Percentiles rank a stretch among this genome's conserved stretches.
phyloP scores from a whole-genome alignment of 1,139 yeast species.

The Taphrina pruni region DNA sequence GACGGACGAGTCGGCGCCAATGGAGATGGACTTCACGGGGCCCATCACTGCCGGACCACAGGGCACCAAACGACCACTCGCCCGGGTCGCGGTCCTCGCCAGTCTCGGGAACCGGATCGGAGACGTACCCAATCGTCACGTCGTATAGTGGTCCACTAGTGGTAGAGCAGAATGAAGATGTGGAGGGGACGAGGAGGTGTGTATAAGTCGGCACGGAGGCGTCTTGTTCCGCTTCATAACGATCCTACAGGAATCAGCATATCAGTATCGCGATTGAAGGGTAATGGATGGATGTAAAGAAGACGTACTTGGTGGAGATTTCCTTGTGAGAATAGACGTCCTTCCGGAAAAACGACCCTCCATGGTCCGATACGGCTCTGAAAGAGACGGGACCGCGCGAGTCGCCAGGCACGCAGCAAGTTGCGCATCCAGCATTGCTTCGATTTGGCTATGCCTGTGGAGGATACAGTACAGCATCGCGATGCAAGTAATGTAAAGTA shows the following conservation, averaged over 20 bases:
- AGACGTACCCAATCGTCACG: slow-evolving; percentile 8
- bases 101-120: background rate
- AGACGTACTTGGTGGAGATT: background rate
- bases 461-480: background rate
- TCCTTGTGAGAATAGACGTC: background rate
- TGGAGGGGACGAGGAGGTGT: slow-evolving; percentile 11
- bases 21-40: background rate
- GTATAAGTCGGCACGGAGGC: slow-evolving; percentile 1
- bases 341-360: slow-evolving; percentile 17
- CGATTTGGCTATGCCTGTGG: background rate
- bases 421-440: background rate
- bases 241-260: slow-evolving; percentile 1
- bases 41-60: slow-evolving; percentile 1
- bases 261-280: background rate
- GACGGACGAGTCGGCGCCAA: background rate
- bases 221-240: slow-evolving; percentile 17
- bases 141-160: background rate
- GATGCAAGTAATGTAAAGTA: background rate
- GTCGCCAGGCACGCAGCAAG: slow-evolving; percentile 4
- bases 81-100: slow-evolving; percentile 8
- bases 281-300: background rate
- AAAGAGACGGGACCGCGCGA: background rate
- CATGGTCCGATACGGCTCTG: background rate
- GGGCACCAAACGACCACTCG: background rate
- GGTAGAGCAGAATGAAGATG: background rate